Conservation (phyloP, 352 stramenopile species). For the Phytophthora hybrid region DNA sequence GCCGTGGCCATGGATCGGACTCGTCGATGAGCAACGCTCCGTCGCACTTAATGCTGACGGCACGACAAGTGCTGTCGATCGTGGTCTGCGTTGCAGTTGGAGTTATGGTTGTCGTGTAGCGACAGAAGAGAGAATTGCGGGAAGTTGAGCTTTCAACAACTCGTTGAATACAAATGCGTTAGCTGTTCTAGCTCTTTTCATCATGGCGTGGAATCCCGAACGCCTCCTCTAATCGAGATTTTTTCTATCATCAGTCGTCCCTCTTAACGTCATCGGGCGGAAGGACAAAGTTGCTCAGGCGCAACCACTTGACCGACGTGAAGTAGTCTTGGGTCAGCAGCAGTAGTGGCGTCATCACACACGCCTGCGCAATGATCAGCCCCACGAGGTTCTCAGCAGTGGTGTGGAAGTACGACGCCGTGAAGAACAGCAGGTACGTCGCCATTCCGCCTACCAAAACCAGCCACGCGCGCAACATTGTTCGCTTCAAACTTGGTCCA, state of each 20-base stretch:
- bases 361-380: constrained; percentile 62
- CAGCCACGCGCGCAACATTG: constrained; percentile 58
- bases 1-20: constrained; percentile 20
- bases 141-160: constrained; percentile 23
- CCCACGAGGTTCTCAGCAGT: constrained; percentile 70
- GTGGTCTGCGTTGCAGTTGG: constrained; percentile 33
- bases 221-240: neutral
- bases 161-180: constrained; percentile 22
- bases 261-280: constrained; percentile 50
- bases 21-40: constrained; percentile 24
- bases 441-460: constrained; percentile 43
- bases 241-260: constrained; percentile 18
- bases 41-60: constrained; percentile 12
- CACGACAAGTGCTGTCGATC: constrained; percentile 31
- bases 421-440: constrained; percentile 76
- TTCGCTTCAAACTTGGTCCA: constrained; percentile 54
- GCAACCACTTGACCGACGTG: constrained; percentile 45
- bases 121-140: neutral
- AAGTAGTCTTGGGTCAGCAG: constrained; percentile 76
- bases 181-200: constrained; percentile 20
- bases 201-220: neutral
- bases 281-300: constrained; percentile 72
- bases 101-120: constrained; percentile 38
- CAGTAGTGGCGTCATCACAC: constrained; percentile 71
- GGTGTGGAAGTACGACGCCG: constrained; percentile 74